A percentile compares a stretch with the other conserved stretches of the same genome.
These are phyloP conservation scores for Coccomyxa subellipsoidea DNA, from an alignment of 163 green algal species.

Conservation along the genomic window DNA sequence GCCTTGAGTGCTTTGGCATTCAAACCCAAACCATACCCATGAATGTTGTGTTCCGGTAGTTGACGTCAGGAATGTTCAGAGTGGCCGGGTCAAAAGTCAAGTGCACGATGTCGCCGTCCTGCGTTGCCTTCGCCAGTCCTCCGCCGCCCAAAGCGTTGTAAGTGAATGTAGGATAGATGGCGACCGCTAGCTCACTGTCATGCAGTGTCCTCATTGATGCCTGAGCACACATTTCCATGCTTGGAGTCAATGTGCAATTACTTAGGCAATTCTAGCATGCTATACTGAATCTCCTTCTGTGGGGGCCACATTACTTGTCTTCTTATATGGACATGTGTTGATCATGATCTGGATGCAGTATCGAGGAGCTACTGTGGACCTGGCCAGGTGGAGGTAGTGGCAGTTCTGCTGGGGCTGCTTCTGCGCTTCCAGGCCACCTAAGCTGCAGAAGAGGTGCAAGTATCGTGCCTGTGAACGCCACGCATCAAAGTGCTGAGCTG, in stretches of 20 bases:
- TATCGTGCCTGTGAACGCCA: not conserved
- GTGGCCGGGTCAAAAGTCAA: conserved; percentile 31
- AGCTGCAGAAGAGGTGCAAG: not conserved
- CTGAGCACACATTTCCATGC: not conserved
- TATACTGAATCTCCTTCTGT: not conserved
- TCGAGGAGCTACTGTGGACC: not conserved
- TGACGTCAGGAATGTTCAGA: conserved; percentile 65
- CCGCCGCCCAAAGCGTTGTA: conserved; percentile 72
- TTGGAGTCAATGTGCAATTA: too few species aligned
- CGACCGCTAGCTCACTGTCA: conserved; percentile 61
- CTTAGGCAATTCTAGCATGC: too few species aligned
- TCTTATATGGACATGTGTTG: too few species aligned
- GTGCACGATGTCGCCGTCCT: not conserved
- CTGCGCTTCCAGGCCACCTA: not conserved
- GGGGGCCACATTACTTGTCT: too few species aligned
- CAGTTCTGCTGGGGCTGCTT: not conserved
- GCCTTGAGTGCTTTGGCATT: too few species aligned
- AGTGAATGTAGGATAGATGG: conserved; percentile 60
- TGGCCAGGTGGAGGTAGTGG: not conserved
- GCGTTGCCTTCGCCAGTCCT: conserved; percentile 32
- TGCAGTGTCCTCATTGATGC: conserved; percentile 2
- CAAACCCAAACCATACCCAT: too few species aligned
- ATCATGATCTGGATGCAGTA: too few species aligned
- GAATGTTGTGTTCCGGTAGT: conserved; percentile 55
- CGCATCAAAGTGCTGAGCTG: not conserved